Percentiles rank a stretch among this genome's conserved stretches.
Conservation (phyloP, 2,329 filamentous ascomycete genomes). For the Pseudogymnoascus sp. region DNA sequence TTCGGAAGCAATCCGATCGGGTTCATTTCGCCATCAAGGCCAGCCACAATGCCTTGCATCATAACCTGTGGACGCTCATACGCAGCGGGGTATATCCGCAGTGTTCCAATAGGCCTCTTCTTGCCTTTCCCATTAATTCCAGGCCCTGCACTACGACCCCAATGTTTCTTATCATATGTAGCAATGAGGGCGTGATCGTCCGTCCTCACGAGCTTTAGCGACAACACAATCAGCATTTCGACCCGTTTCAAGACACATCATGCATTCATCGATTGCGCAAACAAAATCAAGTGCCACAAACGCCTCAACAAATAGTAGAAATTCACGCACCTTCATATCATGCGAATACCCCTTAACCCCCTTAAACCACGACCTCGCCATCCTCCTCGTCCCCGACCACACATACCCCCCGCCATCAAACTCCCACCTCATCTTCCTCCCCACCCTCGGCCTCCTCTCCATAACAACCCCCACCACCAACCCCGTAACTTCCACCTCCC, state of each 20-base stretch:
- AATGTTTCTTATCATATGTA: background rate
- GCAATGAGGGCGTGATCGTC: background rate
- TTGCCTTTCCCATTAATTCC: background rate
- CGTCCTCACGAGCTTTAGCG: background rate
- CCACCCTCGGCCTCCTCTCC: background rate
- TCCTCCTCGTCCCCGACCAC: slow-evolving; percentile 20
- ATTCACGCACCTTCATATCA: background rate
- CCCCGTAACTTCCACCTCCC: background rate
- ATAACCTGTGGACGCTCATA: background rate
- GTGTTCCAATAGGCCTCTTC: background rate
- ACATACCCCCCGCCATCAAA: background rate
- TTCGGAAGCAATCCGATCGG: background rate
- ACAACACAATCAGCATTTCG: background rate
- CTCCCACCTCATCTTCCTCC: background rate
- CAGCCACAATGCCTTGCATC: background rate
- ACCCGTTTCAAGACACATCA: background rate
- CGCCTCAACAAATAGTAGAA: background rate
- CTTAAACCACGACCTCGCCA: slow-evolving; percentile 20
- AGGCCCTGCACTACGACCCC: background rate
- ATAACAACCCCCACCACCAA: background rate
- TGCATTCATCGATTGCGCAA: background rate
- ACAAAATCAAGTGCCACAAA: background rate
- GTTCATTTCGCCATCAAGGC: background rate
- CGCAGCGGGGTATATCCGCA: background rate
- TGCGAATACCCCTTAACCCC: slow-evolving; percentile 12